Evolutionary conservation across 352 stramenopile species (phyloP).

Genomic region (Phytophthora sansomeana): DNA sequence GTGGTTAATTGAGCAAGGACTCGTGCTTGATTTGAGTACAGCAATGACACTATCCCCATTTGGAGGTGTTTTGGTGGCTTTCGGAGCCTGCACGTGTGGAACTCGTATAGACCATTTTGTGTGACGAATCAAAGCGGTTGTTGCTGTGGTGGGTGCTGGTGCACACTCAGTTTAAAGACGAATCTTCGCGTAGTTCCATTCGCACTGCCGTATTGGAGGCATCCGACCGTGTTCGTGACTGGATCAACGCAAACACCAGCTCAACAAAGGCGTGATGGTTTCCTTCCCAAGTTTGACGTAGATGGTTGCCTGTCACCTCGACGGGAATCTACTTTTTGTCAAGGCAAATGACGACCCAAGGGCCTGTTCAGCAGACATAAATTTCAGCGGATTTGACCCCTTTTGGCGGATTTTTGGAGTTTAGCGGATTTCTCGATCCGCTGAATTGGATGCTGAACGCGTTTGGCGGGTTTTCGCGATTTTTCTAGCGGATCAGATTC

Average conservation of each 20-base stretch:
- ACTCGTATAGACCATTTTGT: background rate
- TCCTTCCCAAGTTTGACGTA: no score
- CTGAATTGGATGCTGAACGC: no score
- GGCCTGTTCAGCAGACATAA: no score
- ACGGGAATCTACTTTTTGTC: no score
- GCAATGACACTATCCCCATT: background rate
- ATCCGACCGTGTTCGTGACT: background rate
- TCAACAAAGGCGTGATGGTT: background rate
- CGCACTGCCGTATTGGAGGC: background rate
- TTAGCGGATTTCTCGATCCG: no score
- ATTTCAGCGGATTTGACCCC: no score
- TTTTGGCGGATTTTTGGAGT: no score
- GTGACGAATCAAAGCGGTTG: background rate
- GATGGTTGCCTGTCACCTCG: no score
- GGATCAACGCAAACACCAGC: background rate
- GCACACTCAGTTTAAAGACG: background rate
- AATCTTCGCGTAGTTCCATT: background rate
- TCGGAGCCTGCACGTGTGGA: background rate
- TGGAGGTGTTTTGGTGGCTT: constrained; percentile 5
- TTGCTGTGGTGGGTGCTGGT: constrained; percentile 1
- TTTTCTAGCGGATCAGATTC: no score
- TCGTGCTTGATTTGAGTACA: background rate
- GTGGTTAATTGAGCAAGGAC: background rate
- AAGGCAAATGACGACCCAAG: no score
- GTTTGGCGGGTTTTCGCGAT: no score